Evolutionary conservation across 495 filamentous ascomycete genomes (phyloP), one percentile per base, ranked within the genome.

Genomic region (Hypoxylon fragiforme): DNA sequence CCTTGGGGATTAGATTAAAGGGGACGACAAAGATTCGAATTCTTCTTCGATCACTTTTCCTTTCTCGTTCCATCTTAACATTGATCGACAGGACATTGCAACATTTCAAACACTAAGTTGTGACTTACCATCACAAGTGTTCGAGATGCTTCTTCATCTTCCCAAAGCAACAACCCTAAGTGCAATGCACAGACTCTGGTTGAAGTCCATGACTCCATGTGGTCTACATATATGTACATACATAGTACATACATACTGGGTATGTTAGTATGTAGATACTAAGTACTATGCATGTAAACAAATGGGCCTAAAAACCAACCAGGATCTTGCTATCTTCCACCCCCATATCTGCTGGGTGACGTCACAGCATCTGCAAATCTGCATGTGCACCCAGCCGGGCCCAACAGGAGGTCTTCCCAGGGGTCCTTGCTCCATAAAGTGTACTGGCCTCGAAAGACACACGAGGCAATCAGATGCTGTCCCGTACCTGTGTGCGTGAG

Each of bases 281-380:
- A n/a, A n/a, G n/a, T n/a, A n/a, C n/a, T n/a, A n/a, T n/a, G n/a
- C n/a, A n/a, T n/a, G n/a, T n/a, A n/a, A n/a, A n/a, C n/a, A n/a
- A n/a, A n/a, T n/a, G n/a, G n/a, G n/a, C n/a, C n/a, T n/a, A n/a
- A n/a, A n/a, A n/a, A n/a, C n/a, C n/a, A n/a, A 28, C 24, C 24
- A 56, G 36, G 36, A 12, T n/a, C 32, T 49, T 39, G 42, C 18
- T 40, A 45, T 46, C 22, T 46, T 21, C 28, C 28, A 11, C 31
- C 45, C 21, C 34, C 44, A 37, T 37, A 13, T 21, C 55, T 62
- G 58, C 42, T 30, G 30, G 19, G 52, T 62, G 58, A 62, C 58
- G 58, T 62, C 58, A 62, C 47, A 41, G 38, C 52, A 62, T 57
- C 58, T 57, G 58, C 44, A 49, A 50, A 48, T 62, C 58, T 62